A percentile compares a stretch with the other conserved stretches of the same genome.
Evolutionary conservation across 148 eudicot genomes (phyloP).

Genomic region (Tetragonia tetragonoides): DNA sequence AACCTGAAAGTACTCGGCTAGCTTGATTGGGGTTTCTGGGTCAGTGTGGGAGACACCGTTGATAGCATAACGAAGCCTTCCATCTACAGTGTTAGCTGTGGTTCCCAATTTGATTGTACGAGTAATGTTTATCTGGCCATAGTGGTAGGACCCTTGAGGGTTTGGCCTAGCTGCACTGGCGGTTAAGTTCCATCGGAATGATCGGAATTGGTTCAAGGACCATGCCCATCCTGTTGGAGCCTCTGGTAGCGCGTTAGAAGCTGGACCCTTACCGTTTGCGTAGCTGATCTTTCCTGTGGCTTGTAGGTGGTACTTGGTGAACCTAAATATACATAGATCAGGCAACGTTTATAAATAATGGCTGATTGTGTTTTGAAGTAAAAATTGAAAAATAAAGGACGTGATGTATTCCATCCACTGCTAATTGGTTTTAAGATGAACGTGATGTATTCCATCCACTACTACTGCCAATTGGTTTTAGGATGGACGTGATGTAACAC

Average conservation of each 20-base stretch:
- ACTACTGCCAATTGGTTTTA: too few species aligned
- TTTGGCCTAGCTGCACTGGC: slow-evolving; percentile 74
- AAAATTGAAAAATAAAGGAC: too few species aligned
- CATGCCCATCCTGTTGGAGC: slow-evolving; percentile 56
- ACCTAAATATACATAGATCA: slow-evolving; percentile 2
- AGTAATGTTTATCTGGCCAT: slow-evolving; percentile 51
- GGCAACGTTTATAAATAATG: too few species aligned
- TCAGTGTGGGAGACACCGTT: slow-evolving; percentile 55
- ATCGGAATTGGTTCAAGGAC: slow-evolving; percentile 66
- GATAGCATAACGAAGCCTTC: slow-evolving; percentile 50
- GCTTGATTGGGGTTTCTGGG: slow-evolving; percentile 40
- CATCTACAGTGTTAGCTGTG: slow-evolving; percentile 32
- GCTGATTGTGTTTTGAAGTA: too few species aligned
- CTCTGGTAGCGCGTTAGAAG: slow-evolving; percentile 46
- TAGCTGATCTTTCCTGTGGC: slow-evolving; percentile 44
- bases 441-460: too few species aligned
- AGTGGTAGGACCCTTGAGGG: slow-evolving; percentile 66
- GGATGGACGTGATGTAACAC: too few species aligned
- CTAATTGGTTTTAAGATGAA: too few species aligned
- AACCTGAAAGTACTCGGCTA: slow-evolving; percentile 45
- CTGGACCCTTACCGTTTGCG: slow-evolving; percentile 29
- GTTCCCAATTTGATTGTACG: slow-evolving; percentile 43
- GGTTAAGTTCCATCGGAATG: slow-evolving; percentile 63
- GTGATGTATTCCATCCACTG: too few species aligned
- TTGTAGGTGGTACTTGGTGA: slow-evolving; percentile 52